Evolutionary conservation across 2,329 filamentous ascomycete species (phyloP).

Genomic region (Aureobasidium melanogenum): DNA sequence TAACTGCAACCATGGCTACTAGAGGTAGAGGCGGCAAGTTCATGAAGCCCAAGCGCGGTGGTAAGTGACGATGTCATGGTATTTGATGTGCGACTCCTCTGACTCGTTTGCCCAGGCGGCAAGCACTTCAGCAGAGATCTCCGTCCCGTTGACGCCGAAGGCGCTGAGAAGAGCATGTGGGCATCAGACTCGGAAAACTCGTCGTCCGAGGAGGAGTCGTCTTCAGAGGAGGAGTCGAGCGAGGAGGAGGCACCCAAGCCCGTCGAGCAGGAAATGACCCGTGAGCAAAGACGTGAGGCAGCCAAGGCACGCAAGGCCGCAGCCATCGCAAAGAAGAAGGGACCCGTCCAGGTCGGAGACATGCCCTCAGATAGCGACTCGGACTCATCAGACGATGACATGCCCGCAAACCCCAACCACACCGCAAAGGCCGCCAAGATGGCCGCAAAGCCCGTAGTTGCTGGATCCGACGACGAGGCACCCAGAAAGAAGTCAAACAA

Average conservation of each 20-base stretch:
- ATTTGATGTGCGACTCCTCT: conserved; percentile 15
- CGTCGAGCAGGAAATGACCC: conserved; percentile 53
- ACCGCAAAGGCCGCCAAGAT: conserved; percentile 59
- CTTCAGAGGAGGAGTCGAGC: conserved; percentile 32
- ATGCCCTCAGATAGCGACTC: conserved; percentile 61
- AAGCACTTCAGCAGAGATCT: conserved; percentile 93
- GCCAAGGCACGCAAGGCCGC: conserved; percentile 89
- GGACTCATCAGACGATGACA: conserved; percentile 52
- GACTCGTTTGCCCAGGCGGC: conserved; percentile 52
- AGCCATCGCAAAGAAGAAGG: conserved; percentile 66
- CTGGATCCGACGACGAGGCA: conserved; percentile 37
- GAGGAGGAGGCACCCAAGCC: conserved; percentile 30
- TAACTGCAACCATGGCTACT: conserved; percentile 40
- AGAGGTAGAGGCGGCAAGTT: conserved; percentile 87
- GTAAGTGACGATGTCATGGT: conserved; percentile 39
- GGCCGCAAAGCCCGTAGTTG: conserved; percentile 50
- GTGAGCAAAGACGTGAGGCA: conserved; percentile 78
- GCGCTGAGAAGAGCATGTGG: conserved; percentile 86
- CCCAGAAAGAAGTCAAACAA: conserved; percentile 46
- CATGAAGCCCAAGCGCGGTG: conserved; percentile 85
- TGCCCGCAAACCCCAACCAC: conserved; percentile 90
- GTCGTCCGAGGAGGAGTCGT: conserved; percentile 33
- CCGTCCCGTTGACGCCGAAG: conserved; percentile 78
- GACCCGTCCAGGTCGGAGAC: conserved; percentile 72
- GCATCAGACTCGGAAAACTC: conserved; percentile 44